Evolutionary conservation across 495 filamentous ascomycete species (phyloP).

Genomic region (Platismatia glauca): DNA sequence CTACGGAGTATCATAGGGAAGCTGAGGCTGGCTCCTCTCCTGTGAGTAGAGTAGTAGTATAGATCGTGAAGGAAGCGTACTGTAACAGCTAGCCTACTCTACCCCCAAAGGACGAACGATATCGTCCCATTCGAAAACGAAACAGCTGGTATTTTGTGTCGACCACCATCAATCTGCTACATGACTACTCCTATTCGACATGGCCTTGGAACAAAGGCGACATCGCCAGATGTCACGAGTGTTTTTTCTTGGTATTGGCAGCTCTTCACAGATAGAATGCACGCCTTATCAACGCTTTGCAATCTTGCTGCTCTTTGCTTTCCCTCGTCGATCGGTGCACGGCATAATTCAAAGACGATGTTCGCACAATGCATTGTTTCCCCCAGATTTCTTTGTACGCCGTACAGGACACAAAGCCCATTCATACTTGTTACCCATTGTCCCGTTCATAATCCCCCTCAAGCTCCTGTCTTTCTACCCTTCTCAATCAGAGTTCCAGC

Average conservation of each 20-base stretch:
- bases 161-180: not conserved
- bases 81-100: not conserved
- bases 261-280: not conserved
- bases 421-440: not conserved
- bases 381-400: not conserved
- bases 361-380: not conserved
- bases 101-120: too few species aligned
- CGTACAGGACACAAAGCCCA: not conserved
- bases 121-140: too few species aligned
- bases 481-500: not conserved
- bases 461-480: not conserved
- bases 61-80: not conserved
- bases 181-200: not conserved
- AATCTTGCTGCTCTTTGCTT: not conserved
- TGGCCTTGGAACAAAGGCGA: not conserved
- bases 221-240: not conserved
- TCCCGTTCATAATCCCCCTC: not conserved
- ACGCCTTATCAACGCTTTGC: not conserved
- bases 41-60: not conserved
- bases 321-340: not conserved
- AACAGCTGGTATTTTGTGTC: constrained; percentile 27
- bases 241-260: not conserved
- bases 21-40: not conserved
- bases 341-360: not conserved
- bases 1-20: not conserved